phyloP scores from a whole-genome alignment of 2,329 filamentous ascomycete genomes.

The Fusarium sp. region DNA sequence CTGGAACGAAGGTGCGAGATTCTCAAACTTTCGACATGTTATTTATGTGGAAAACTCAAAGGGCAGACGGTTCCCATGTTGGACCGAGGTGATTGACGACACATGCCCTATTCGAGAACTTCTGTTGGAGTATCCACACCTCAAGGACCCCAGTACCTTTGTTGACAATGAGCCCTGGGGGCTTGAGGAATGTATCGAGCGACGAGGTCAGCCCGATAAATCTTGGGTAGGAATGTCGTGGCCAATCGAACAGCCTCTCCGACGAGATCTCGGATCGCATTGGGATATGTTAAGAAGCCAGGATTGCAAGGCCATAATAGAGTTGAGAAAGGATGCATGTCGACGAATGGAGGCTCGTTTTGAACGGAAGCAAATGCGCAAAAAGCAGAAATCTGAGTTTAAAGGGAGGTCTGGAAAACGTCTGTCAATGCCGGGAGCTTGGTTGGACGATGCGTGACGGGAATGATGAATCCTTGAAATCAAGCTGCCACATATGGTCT shows the following conservation, averaged over 20 bases:
- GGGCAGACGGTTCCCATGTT: conserved; percentile 1
- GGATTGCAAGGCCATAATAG: too few relatives aligned
- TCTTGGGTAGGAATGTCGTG: neutral
- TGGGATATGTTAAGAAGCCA: too few relatives aligned
- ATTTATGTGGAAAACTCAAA: neutral
- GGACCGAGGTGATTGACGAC: neutral
- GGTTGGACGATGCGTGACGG: neutral
- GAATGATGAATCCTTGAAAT: too few relatives aligned
- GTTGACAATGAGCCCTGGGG: too few relatives aligned
- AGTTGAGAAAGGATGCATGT: neutral
- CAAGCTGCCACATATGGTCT: too few relatives aligned
- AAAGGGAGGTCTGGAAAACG: neutral
- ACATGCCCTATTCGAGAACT: neutral
- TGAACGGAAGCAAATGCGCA: conserved; percentile 5
- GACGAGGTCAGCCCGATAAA: neutral
- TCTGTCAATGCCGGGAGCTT: neutral
- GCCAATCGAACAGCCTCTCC: neutral
- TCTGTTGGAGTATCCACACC: neutral
- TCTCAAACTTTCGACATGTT: neutral
- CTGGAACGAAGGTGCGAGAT: too few relatives aligned
- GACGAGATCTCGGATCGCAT: neutral
- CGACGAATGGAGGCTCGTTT: neutral
- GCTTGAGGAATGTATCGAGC: too few relatives aligned
- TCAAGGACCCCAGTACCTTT: neutral
- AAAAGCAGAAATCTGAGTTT: neutral